Evolutionary conservation across 169 alveolate genomes (phyloP), one percentile per base, ranked within the genome.

Genomic region (Eimeria zaria): DNA sequence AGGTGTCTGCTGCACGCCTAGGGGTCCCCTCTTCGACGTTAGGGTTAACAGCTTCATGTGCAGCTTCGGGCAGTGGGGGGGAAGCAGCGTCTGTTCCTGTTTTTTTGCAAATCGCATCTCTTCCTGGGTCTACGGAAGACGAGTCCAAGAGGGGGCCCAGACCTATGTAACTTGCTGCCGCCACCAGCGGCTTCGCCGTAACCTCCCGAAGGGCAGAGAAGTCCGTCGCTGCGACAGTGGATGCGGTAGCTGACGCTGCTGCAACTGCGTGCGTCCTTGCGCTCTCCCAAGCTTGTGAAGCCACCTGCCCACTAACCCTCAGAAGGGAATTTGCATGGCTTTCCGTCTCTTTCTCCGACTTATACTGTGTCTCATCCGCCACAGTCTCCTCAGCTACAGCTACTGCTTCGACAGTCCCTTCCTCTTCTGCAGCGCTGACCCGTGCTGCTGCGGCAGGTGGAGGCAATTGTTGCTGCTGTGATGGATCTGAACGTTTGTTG

Each of bases 201-300:
- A 64, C 93, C 58, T 84, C 92, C 60, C 11, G 18, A 20, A 58
- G 41, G 7, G 64, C 48, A 20, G 80, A 58, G 41, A 85, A 85
- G 64, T 85, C 93, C 22, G 93, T 41, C 39, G 93, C 14, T 12
- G 93, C 93, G 24, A 85, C 93, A 7, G 46, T 60, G 12, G 93
- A 62, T 36, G 80, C 93, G 22, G 93, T 62, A 22, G 62, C 93
- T 62, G 93, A 55, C n/a, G 81, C 93, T 11, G 80, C 93, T 33
- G 93, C 80, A 39, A 48, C 39, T 60, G 93, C 93, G 39, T 69
- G 69, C 39, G 60, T 39, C 30, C 44, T 85, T 44, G 93, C 93
- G 27, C 74, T 44, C 24, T 62, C 48, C 93, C 93, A 85, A 8
- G 60, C 93, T 48, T 73, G 36, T 8, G 80, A 51, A 60, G 64